Evolutionary conservation across 2,329 filamentous ascomycete genomes (phyloP).

Genomic region (Penicillium hesseltinei): DNA sequence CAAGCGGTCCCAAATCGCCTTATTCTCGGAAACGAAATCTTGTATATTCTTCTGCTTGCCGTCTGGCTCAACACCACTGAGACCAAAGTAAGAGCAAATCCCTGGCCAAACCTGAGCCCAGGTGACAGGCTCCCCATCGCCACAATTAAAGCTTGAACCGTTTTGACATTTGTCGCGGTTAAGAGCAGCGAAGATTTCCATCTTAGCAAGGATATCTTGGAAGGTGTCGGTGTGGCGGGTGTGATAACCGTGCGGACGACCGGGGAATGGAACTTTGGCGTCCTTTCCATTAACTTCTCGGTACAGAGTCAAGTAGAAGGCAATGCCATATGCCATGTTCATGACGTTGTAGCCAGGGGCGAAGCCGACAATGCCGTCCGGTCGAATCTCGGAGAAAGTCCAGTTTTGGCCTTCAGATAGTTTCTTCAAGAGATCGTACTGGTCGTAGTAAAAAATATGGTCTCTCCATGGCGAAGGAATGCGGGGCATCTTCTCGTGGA

Average conservation of each 20-base stretch:
- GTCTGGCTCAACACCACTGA: conserved; percentile 20
- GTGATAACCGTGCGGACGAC: conserved; percentile 17
- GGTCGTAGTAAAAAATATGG: conserved; percentile 32
- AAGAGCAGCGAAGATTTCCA: conserved; percentile 28
- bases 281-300: conserved; percentile 18
- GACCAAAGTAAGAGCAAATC: conserved; percentile 29
- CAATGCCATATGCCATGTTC: conserved; percentile 25
- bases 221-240: conserved; percentile 26
- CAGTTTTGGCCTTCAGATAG: conserved; percentile 24
- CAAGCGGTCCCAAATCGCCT: conserved; percentile 15
- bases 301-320: conserved; percentile 24
- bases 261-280: conserved; percentile 22
- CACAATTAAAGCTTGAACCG: conserved; percentile 25
- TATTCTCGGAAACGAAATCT: conserved; percentile 15
- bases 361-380: conserved; percentile 29
- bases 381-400: conserved; percentile 35
- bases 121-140: conserved; percentile 20
- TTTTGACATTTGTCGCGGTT: conserved; percentile 20
- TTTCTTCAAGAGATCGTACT: conserved; percentile 22
- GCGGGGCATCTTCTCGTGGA: conserved; percentile 29
- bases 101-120: conserved; percentile 28
- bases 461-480: conserved; percentile 25
- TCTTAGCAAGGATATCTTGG: conserved; percentile 26
- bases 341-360: conserved; percentile 23
- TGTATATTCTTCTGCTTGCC: conserved; percentile 2